Evolutionary conservation across 208 protist species (phyloP), one percentile per base, ranked within the genome.

Genomic region (Leishmania major): DNA sequence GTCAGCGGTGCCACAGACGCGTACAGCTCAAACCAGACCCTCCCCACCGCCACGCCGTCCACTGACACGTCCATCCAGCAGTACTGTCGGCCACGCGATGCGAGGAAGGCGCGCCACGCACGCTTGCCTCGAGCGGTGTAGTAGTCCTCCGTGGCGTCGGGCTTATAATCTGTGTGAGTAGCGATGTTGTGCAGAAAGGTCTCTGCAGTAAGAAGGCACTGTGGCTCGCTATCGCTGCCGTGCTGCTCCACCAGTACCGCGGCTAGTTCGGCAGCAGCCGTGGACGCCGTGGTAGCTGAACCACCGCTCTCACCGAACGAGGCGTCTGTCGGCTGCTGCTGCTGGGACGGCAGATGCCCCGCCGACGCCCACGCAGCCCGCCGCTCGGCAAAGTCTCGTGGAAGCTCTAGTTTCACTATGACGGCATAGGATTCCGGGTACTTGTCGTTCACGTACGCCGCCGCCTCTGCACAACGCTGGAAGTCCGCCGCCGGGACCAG

Each of bases 11-110:
- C 77, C n/a, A 96, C 49, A 13, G 91, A 59, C 1, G 90, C 84
- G 84, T 92, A 99, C 37, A 99, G 87, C 84, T 98, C 96, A 67
- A 99, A 94, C 43, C 89, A 92, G 51, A 99, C 90, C 22, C 94
- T 78, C 7, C 90, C 90, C 22, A 81, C 72, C 2, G 66, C n/a
- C 2, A 76, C 59, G 35, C 64, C 84, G 71, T 78, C 87, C 31
- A 96, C 84, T 19, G 76, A 59, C 17, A 98, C 86, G 3, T 89
- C 78, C 85, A 98, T 92, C 93, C 94, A 98, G 84, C 88, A 92
- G 88, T 97, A 98, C 67, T 86, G 85, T 40, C 94, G 90, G 45
- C 88, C 93, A 8, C 92, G 89, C 10, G 86, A 78, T 13, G 85
- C 84, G 15, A 98, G 85, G 81, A 91, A 97, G 19, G 78, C 57